These are phyloP conservation scores for Blepharisma japonicum DNA, from an alignment of 73 alveolate species.

Conservation along the genomic window DNA sequence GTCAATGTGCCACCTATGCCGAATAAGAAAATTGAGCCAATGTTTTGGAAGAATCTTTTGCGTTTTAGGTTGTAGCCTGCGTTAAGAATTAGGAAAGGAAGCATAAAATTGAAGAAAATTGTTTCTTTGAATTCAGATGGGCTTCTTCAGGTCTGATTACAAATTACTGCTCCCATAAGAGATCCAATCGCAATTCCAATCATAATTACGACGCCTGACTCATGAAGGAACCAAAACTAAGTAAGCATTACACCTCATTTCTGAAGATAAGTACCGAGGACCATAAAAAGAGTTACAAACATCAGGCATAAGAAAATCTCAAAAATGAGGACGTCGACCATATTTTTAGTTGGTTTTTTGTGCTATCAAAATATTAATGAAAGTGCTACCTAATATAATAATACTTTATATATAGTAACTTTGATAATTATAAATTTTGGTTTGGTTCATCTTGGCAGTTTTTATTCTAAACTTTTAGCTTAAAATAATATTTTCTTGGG, in stretches of 20 bases:
- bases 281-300: neutral
- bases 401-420: too few relatives aligned
- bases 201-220: slow-evolving; percentile 74
- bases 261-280: slow-evolving; percentile 1
- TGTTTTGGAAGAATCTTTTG: slow-evolving; percentile 74
- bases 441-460: too few relatives aligned
- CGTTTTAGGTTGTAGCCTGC: slow-evolving; percentile 92
- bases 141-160: slow-evolving; percentile 33
- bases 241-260: neutral
- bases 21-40: slow-evolving; percentile 73
- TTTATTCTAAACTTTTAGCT: too few relatives aligned
- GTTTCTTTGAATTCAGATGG: slow-evolving; percentile 37
- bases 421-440: too few relatives aligned
- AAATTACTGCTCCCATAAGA: slow-evolving; percentile 31
- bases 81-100: slow-evolving; percentile 93
- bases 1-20: slow-evolving; percentile 86
- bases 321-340: neutral
- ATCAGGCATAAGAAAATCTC: neutral
- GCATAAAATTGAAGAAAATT: slow-evolving; percentile 87
- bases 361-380: too few relatives aligned
- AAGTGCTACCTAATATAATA: too few relatives aligned
- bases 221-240: slow-evolving; percentile 49
- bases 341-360: too few relatives aligned
- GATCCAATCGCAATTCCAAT: slow-evolving; percentile 65
- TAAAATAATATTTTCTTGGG: too few relatives aligned